Conservation (phyloP, 805 yeast species). For the Pichia nakasei region DNA sequence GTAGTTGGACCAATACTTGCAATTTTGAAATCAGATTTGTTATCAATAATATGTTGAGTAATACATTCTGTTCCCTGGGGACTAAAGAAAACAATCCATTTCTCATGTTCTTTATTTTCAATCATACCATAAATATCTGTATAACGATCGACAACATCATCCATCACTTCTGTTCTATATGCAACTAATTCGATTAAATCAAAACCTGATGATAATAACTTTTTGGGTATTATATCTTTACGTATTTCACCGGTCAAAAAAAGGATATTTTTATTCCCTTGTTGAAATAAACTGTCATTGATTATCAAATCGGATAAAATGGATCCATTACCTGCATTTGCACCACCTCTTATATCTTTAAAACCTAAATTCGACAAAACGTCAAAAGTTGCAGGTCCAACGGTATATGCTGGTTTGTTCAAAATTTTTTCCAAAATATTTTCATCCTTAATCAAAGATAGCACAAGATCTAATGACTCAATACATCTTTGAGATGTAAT, state of each 20-base stretch:
- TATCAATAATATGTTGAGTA: conserved; percentile 30
- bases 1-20: conserved; percentile 96
- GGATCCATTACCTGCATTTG: conserved; percentile 72
- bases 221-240: conserved; percentile 70
- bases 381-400: conserved; percentile 80
- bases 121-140: not conserved
- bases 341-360: conserved; percentile 59
- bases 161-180: conserved; percentile 53
- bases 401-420: conserved; percentile 66
- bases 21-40: conserved; percentile 29
- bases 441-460: conserved; percentile 22
- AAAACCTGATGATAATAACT: conserved; percentile 35
- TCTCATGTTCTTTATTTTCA: conserved; percentile 25
- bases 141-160: conserved; percentile 32
- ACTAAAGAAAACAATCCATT: conserved; percentile 83
- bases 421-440: conserved; percentile 8
- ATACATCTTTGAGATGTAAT: conserved; percentile 91
- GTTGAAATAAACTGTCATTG: conserved; percentile 21
- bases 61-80: conserved; percentile 78
- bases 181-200: conserved; percentile 52
- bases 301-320: conserved; percentile 57
- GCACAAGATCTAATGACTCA: conserved; percentile 53
- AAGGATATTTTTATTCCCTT: conserved; percentile 31
- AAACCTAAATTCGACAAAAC: conserved; percentile 59
- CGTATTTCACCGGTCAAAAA: conserved; percentile 85